These are phyloP conservation scores for Hevea brasiliensis DNA, from an alignment of 345 rosid genomes.

Conservation along the genomic window DNA sequence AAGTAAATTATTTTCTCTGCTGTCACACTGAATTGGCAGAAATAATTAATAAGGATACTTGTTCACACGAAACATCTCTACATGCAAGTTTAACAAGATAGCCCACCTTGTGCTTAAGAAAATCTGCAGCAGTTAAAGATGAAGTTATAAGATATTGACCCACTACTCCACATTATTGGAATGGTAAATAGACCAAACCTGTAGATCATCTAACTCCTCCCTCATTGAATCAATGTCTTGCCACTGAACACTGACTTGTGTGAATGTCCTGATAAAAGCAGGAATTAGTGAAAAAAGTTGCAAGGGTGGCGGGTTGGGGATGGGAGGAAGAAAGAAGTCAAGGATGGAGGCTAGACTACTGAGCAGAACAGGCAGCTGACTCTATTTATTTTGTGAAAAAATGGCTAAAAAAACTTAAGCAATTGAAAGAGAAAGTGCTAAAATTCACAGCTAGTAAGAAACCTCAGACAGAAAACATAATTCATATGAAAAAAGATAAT, in stretches of 20 bases:
- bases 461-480: not conserved
- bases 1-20: slow-evolving; percentile 1
- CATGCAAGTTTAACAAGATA: slow-evolving; percentile 89
- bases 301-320: too few relatives aligned
- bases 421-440: not conserved
- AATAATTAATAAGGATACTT: slow-evolving; percentile 72
- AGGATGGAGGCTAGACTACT: not conserved
- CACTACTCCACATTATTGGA: not conserved
- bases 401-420: not conserved
- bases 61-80: slow-evolving; percentile 98
- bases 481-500: not conserved
- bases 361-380: not conserved
- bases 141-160: not conserved
- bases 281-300: not conserved
- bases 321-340: not conserved
- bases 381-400: not conserved
- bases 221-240: slow-evolving; percentile 98
- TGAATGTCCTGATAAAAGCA: slow-evolving; percentile 73
- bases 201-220: slow-evolving; percentile 96
- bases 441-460: not conserved
- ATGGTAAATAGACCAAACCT: slow-evolving; percentile 40
- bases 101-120: slow-evolving; percentile 99
- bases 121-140: slow-evolving; percentile 52
- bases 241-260: slow-evolving; percentile 98
- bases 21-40: not conserved